Evolutionary conservation across 345 rosid species (phyloP).

Genomic region (Gossypium rotundifolium): DNA sequence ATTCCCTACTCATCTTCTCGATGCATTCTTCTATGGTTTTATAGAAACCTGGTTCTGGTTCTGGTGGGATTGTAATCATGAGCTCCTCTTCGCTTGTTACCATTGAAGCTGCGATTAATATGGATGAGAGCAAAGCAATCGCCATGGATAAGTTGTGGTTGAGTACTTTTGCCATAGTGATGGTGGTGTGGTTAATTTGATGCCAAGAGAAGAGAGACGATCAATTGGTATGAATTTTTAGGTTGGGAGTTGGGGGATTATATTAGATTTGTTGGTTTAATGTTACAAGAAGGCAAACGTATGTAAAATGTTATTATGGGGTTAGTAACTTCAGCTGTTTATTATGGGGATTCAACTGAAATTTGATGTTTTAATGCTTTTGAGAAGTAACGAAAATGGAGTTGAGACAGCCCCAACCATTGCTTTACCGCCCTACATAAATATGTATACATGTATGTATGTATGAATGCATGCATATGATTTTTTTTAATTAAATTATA

Average conservation of each 20-base stretch:
- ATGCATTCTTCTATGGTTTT: neutral
- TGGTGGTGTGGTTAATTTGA: neutral
- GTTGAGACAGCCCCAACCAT: neutral
- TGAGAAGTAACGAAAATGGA: neutral
- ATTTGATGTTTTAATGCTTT: neutral
- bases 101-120: neutral
- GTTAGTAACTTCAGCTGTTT: neutral
- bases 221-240: neutral
- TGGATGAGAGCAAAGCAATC: neutral
- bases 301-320: neutral
- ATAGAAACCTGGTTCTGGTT: neutral
- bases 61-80: neutral
- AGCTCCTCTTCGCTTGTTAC: neutral
- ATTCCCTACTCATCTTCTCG: neutral
- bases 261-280: neutral
- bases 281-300: neutral
- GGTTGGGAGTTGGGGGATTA: neutral
- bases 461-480: too few species aligned
- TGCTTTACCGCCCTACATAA: neutral
- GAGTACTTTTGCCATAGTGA: neutral
- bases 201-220: neutral
- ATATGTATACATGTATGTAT: neutral
- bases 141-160: neutral
- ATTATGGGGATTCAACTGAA: neutral
- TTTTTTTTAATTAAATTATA: too few species aligned